These are phyloP conservation scores for Globisporangium heterothallicum DNA, from an alignment of 352 stramenopile genomes.

Conservation along the genomic window DNA sequence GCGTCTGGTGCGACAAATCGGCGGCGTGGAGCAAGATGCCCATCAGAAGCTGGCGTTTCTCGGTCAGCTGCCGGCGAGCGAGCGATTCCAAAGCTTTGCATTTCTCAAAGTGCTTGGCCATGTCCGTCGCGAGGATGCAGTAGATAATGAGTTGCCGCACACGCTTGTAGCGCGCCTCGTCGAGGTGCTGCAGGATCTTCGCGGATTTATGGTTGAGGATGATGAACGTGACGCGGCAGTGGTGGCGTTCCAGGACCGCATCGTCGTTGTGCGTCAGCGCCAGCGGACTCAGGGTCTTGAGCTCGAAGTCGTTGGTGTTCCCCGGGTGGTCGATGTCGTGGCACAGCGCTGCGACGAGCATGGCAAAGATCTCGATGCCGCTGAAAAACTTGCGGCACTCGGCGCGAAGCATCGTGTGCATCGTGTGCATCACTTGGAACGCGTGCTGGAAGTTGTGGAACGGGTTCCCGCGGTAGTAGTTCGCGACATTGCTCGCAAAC, in stretches of 20 bases:
- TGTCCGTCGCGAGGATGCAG: constrained; percentile 76
- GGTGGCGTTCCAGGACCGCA: constrained; percentile 78
- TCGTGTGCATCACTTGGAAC: constrained; percentile 56
- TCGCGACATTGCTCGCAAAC: constrained; percentile 50
- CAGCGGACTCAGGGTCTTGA: constrained; percentile 67
- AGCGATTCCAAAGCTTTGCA: constrained; percentile 60
- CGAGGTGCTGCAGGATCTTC: constrained; percentile 66
- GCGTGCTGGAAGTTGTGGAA: constrained; percentile 83
- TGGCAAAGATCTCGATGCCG: constrained; percentile 61
- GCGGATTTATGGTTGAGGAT: constrained; percentile 70
- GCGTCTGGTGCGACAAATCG: constrained; percentile 57
- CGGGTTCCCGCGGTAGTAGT: constrained; percentile 68
- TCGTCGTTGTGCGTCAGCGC: constrained; percentile 83
- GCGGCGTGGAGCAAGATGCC: constrained; percentile 64
- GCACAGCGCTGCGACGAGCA: constrained; percentile 64
- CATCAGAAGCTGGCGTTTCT: constrained; percentile 58
- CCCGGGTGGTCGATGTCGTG: constrained; percentile 84
- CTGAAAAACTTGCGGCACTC: constrained; percentile 61
- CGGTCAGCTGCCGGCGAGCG: constrained; percentile 44
- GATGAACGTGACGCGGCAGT: constrained; percentile 70
- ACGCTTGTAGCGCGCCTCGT: constrained; percentile 41
- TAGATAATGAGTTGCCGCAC: constrained; percentile 59
- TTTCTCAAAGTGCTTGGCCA: constrained; percentile 72
- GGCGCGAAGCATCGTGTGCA: constrained; percentile 50
- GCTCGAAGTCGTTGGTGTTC: constrained; percentile 82